Conservation (phyloP, 176 grass and related monocot genomes). For the Aegilops umbellulata region DNA sequence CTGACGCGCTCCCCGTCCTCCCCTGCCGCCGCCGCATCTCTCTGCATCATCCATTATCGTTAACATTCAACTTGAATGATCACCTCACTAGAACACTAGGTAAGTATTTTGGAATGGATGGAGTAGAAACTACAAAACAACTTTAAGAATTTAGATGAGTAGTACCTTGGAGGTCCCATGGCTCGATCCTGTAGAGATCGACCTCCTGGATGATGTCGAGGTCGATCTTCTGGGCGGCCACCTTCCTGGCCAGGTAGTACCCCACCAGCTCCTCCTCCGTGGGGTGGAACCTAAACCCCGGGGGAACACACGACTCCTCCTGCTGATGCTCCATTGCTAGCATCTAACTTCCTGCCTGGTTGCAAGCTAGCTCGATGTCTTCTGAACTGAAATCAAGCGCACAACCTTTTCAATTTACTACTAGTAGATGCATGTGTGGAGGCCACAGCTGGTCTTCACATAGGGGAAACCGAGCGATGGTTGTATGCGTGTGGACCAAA, state of each 20-base stretch:
- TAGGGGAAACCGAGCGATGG: too few species aligned
- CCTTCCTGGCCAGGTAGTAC: constrained; percentile 76
- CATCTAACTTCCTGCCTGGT: too few species aligned
- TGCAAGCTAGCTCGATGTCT: neutral
- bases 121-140: too few species aligned
- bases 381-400: constrained; percentile 1
- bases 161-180: constrained; percentile 84
- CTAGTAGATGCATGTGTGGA: too few species aligned
- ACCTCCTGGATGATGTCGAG: constrained; percentile 76
- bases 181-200: constrained; percentile 76
- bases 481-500: constrained; percentile 1
- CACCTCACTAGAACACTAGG: too few species aligned
- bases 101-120: too few species aligned
- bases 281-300: constrained; percentile 89
- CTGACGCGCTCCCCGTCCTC: constrained; percentile 20
- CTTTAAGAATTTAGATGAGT: too few species aligned
- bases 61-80: neutral
- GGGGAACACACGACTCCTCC: constrained; percentile 53
- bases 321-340: constrained; percentile 26
- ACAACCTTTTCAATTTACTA: constrained; percentile 22
- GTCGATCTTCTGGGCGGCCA: constrained; percentile 46
- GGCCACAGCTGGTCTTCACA: too few species aligned
- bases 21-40: constrained; percentile 40
- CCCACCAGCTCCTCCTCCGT: constrained; percentile 90
- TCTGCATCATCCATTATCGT: constrained; percentile 10